Evolutionary conservation across 1,284 basidiomycete genomes (phyloP), one percentile per base, ranked within the genome.

Genomic region (Sanguinoderma infundibulare): DNA sequence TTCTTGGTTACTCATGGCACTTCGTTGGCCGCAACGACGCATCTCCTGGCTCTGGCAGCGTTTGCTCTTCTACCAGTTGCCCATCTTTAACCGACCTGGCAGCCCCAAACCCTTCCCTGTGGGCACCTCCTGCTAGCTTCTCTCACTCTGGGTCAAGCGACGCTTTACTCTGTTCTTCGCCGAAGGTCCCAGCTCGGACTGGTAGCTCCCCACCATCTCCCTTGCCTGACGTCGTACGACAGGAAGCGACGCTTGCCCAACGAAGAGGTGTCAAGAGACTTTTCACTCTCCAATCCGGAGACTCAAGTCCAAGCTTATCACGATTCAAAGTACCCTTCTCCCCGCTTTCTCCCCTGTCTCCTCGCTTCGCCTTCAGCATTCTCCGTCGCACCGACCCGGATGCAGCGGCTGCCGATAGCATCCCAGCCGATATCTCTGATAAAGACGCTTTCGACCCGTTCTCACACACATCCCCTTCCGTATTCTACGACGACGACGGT

Each of bases 361-460:
- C 30, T 20, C 49, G 49, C 49, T 36, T 51, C 20, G 12, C 49
- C 17, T 35, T 51, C 32, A 51, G 4, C 20, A 15, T 35, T 20
- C 34, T 32, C 34, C 49, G 49, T 14, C 34, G 20, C 49, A 20
- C n/a, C 22, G 49, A 51, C n/a, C 34, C 32, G 20, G 34, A 35
- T 51, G 22, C 38, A 5, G n/a, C n/a, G 14, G 5, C 30, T 14
- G 10, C 30, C 2, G 22, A 51, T 15, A 6, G 42, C 44, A 38
- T 32, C 35, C 35, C 53, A 12, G n/a, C 22, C 52, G 7, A 15
- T 12, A 20, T 20, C 40, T 38, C n/a, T 52, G 2, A 20, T 17
- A 54, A 55, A 10, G 64, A 65, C 56, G 61, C 60, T 15, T 65
- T 69, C 55, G 64, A 67, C 53, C 63, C 64, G 10, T 65, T 69